A percentile compares a stretch with the other conserved stretches of the same genome.
These are phyloP conservation scores for Paratinospora sagittata DNA, from an alignment of 164 flowering plant genomes.

Conservation along the genomic window DNA sequence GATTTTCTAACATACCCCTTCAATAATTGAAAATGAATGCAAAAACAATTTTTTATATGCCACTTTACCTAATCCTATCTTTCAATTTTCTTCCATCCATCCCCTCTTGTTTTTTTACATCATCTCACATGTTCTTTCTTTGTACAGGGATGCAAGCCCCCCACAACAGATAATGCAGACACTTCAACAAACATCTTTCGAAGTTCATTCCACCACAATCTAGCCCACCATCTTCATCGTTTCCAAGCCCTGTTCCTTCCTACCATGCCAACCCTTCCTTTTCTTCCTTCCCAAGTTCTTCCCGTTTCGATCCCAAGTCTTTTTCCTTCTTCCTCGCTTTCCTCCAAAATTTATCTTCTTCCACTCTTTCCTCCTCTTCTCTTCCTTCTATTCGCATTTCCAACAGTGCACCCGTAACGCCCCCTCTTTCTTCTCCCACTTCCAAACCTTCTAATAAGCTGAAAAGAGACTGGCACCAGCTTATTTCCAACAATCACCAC, in stretches of 20 bases:
- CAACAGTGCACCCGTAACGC: constrained; percentile 93
- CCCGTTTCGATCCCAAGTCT: constrained; percentile 51
- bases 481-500: constrained; percentile 34
- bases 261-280: constrained; percentile 84
- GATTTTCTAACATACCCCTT: no score
- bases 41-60: no score
- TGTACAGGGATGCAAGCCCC: constrained; percentile 65
- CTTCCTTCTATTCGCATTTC: constrained; percentile 82
- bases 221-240: constrained; percentile 72
- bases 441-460: constrained; percentile 50
- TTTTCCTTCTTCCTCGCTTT: constrained; percentile 55
- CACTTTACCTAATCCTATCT: no score
- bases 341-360: no score
- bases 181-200: constrained; percentile 63
- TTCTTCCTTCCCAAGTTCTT: constrained; percentile 78
- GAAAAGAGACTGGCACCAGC: constrained; percentile 51
- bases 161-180: constrained; percentile 40
- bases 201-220: constrained; percentile 60
- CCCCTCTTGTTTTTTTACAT: no score
- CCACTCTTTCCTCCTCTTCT: constrained; percentile 49
- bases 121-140: no score
- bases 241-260: constrained; percentile 71
- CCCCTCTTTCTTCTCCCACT: constrained; percentile 86
- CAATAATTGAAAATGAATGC: no score
- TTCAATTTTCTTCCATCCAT: no score